Conservation (phyloP, 2,329 filamentous ascomycete genomes). For the Simplicillium sp. region DNA sequence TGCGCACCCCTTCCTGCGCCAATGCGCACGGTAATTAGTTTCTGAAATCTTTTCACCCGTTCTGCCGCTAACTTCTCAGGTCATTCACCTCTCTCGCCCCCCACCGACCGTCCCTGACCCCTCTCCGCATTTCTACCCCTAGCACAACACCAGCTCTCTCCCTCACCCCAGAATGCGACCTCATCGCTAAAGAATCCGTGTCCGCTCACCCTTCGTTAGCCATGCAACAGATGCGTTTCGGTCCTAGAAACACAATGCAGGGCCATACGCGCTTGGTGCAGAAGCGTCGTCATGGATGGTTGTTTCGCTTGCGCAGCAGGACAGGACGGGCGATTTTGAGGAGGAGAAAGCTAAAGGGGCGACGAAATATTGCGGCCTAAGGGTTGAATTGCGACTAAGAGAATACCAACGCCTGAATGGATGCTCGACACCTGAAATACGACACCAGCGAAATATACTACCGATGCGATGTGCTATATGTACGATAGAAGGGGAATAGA, state of each 20-base stretch:
- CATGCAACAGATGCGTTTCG: slow-evolving; percentile 44
- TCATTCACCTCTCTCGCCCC: slow-evolving; percentile 39
- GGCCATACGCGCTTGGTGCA: slow-evolving; percentile 43
- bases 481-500: no score
- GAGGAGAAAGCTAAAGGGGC: slow-evolving; percentile 42
- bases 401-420: no score
- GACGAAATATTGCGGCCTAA: slow-evolving; percentile 29
- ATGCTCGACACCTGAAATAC: no score
- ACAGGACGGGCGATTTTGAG: slow-evolving; percentile 43
- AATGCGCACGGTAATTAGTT: no score
- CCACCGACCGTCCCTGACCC: slow-evolving; percentile 36
- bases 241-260: slow-evolving; percentile 49
- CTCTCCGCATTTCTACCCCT: slow-evolving; percentile 19
- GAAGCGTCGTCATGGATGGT: slow-evolving; percentile 50
- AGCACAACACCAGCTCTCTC: slow-evolving; percentile 19
- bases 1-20: no score
- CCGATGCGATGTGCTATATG: no score
- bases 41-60: no score
- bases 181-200: slow-evolving; percentile 36
- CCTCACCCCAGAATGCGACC: slow-evolving; percentile 22
- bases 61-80: slow-evolving; percentile 15
- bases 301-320: slow-evolving; percentile 38
- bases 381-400: not conserved
- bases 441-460: no score
- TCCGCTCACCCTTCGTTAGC: slow-evolving; percentile 43